Base-by-base conservation (phyloP, 1,139 yeast species). In the Wickerhamomyces sp. region DNA sequence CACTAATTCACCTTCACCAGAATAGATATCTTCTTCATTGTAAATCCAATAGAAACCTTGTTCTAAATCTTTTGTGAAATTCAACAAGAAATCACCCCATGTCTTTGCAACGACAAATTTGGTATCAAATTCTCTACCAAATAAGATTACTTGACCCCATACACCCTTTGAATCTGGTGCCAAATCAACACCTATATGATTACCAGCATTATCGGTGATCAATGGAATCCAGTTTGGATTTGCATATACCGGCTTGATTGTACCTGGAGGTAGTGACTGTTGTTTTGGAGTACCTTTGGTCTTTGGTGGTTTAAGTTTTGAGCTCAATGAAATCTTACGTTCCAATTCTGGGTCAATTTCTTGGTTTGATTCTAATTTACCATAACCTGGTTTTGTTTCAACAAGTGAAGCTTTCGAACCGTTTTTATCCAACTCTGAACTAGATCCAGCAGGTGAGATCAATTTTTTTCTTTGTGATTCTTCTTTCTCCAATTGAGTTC, bases 201-300 rank as follows among this genome's bases (percentile, higher is more conserved):
- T 89, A 15, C 97, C 97, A 10, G 84, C 80, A 40, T 76, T 78
- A 56, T 89, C 97, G 11, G 94, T 85, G 16, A 87, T 75, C 29
- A 89, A 59, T 2, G 97, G 97, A 36, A 89, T 80, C 97, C 97
- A 89, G 53, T 74, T 77, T 6, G 87, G 78, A 57, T 87, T 88
- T 3, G 96, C 91, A 61, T 85, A 89, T 2, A 75, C 77, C 3
- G 72, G 67, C 52, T 83, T 85, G 22, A 88, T 66, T 8, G 77
- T 61, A 5, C 78, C 78, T 14, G 86, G 85, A 6, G 97, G 97
- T 12, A 83, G 68, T 1, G 87, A 76, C 35, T 66, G 67, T 60
- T 88, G 96, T 31, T 52, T 57, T n/a, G 84, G 83, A 26, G 75
- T 55, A 29, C 54, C 51, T 28, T 61, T 34, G n/a, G n/a, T n/a